Evolutionary conservation across 179 eudicot species (phyloP).

Genomic region (Heliamphora pulchella): DNA sequence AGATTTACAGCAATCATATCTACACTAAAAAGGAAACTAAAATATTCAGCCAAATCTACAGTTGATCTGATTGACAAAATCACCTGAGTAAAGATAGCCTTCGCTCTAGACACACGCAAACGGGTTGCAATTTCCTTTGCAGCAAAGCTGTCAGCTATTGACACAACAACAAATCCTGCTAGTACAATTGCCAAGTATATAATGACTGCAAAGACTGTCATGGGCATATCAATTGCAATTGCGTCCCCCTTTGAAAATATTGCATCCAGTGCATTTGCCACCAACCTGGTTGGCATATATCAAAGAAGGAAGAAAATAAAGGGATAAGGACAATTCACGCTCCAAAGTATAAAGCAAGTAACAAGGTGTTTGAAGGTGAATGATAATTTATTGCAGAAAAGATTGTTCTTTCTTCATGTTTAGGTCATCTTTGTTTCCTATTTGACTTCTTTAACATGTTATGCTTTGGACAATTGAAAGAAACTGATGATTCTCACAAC

Average conservation of each 20-base stretch:
- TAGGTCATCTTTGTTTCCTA: not conserved
- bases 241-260: constrained; percentile 72
- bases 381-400: not conserved
- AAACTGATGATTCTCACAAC: not conserved
- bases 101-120: constrained; percentile 71
- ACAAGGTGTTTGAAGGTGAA: not conserved
- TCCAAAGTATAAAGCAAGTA: not conserved
- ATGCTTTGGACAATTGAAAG: too few relatives aligned
- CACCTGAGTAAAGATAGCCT: constrained; percentile 90
- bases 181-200: constrained; percentile 75
- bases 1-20: too few relatives aligned
- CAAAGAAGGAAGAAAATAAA: not conserved
- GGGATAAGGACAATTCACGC: not conserved
- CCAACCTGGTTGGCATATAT: constrained; percentile 42
- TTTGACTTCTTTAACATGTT: not conserved
- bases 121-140: constrained; percentile 82
- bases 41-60: too few relatives aligned
- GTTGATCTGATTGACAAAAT: too few relatives aligned
- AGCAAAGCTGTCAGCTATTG: constrained; percentile 95
- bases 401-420: not conserved
- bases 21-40: too few relatives aligned
- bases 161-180: constrained; percentile 72
- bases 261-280: constrained; percentile 71
- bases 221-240: constrained; percentile 96
- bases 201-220: constrained; percentile 81